Evolutionary conservation across 495 filamentous ascomycete species (phyloP).

Genomic region (Penicillium salamii): DNA sequence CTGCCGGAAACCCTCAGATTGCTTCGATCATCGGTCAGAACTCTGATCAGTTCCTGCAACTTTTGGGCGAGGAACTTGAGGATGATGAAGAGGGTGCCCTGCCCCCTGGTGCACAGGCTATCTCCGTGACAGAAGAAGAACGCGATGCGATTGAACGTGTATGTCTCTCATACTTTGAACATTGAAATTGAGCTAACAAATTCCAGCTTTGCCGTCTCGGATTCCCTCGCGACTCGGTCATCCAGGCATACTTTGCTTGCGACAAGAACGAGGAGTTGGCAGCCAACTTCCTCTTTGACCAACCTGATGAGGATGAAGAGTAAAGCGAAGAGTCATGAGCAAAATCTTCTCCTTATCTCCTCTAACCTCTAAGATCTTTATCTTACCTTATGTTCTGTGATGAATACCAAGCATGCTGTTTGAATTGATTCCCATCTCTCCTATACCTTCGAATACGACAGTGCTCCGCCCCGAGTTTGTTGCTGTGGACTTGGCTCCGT

Average conservation of each 20-base stretch:
- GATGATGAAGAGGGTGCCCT: conserved; percentile 69
- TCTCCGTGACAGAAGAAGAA: conserved; percentile 92
- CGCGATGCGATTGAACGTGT: conserved; percentile 94
- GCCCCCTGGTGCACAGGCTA: conserved; percentile 84
- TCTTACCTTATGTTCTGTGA: conserved; percentile 24
- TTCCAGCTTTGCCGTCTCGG: conserved; percentile 83
- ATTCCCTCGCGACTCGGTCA: conserved; percentile 88
- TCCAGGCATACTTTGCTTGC: conserved; percentile 98
- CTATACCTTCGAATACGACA: conserved; percentile 7
- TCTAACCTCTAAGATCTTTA: conserved; percentile 6
- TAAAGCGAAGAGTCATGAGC: conserved; percentile 20
- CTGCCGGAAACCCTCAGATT: conserved; percentile 92
- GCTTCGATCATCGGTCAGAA: conserved; percentile 85
- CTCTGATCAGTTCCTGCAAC: conserved; percentile 85
- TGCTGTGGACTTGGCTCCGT: conserved; percentile 8
- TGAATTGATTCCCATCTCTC: conserved; percentile 15
- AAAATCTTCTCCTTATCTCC: conserved; percentile 12
- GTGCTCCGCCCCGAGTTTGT: conserved; percentile 5
- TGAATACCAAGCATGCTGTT: conserved; percentile 32
- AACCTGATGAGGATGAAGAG: conserved; percentile 84
- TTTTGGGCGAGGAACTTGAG: conserved; percentile 78
- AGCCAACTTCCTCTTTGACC: conserved; percentile 96
- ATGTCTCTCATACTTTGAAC: too few species aligned
- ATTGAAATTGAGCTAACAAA: too few species aligned
- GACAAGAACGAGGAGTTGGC: conserved; percentile 99